Evolutionary conservation across 768 basidiomycete genomes (phyloP), one percentile per base, ranked within the genome.

Genomic region (Auricularia sp.): DNA sequence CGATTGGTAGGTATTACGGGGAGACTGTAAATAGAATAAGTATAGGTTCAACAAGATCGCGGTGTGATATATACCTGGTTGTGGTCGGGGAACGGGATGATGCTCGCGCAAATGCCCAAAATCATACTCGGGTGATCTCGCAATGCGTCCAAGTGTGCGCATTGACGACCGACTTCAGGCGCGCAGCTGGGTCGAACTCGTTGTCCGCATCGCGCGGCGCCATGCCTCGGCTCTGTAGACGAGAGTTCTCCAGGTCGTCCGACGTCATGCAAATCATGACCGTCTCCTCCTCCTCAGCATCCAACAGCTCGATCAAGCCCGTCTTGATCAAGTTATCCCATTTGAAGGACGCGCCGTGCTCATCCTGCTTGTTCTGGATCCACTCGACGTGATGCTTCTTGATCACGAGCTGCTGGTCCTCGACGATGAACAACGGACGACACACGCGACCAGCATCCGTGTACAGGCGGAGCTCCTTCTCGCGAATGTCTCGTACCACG

Each of bases 41-140:
- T 69, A 64, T 12, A 35, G 43, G 36, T 23, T 23, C 21, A 8
- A 33, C 11, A 16, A 36, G 12, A 33, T 3, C 43, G 33, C 60
- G 43, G 43, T 35, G 14, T 10, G 66, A 61, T 36, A 35, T 86
- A 66, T 72, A 92, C 93, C 81, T 97, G 96, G 71, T 99, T 99
- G 76, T 99, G 96, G 76, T 99, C 97, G 16, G 97, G 96, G 88
- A 99, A 99, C 12, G 96, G 96, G 75, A 99, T 97, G 73, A 99
- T 99, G 77, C 91, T 93, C 2, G 96, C 96, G 73, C 96, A 98
- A 66, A 99, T 93, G 66, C 96, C 96, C 62, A 99, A 82, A 68
- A 99, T 98, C 96, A 98, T 99, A 71, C 90, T 90, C 11, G 96
- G 97, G 75, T 99, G 96, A 99, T 98, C 78, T 99, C 96, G 76